Percentiles rank a stretch among this genome's conserved stretches.
These are phyloP conservation scores for Alternaria ethzedia DNA, from an alignment of 2,329 filamentous ascomycete genomes.

Conservation along the genomic window DNA sequence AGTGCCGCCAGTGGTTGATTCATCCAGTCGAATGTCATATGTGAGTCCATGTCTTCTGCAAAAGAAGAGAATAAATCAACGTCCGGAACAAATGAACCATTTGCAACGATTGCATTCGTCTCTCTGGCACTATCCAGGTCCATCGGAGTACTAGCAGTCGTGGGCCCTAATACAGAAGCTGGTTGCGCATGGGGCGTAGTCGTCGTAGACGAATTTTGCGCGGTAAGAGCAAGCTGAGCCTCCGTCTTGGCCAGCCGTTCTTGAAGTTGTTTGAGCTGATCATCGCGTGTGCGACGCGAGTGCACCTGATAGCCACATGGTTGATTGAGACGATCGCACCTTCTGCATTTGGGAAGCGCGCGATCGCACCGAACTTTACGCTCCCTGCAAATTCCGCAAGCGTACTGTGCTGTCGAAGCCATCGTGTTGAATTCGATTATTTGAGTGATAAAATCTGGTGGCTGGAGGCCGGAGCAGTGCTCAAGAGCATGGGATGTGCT, in stretches of 20 bases:
- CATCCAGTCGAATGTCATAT: neutral
- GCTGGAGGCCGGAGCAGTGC: neutral
- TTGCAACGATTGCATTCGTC: neutral
- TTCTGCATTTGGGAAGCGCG: neutral
- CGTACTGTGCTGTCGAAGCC: neutral
- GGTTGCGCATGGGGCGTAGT: neutral
- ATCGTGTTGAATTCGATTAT: neutral
- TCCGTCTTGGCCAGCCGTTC: neutral
- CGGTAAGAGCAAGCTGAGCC: neutral
- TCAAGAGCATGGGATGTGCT: accelerated
- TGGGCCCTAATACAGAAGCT: neutral
- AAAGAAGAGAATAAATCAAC: neutral
- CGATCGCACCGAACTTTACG: neutral
- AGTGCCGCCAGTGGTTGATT: neutral
- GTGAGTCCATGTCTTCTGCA: neutral
- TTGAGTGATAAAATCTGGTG: neutral
- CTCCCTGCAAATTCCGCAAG: neutral
- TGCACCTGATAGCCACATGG: neutral
- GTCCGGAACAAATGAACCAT: neutral
- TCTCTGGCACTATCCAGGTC: neutral
- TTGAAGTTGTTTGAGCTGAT: neutral
- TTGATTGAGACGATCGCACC: neutral
- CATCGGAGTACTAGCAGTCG: neutral
- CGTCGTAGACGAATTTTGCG: accelerated
- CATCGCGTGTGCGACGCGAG: neutral